These are phyloP conservation scores for Phytophthora pini DNA, from an alignment of 352 stramenopile genomes.

Conservation along the genomic window DNA sequence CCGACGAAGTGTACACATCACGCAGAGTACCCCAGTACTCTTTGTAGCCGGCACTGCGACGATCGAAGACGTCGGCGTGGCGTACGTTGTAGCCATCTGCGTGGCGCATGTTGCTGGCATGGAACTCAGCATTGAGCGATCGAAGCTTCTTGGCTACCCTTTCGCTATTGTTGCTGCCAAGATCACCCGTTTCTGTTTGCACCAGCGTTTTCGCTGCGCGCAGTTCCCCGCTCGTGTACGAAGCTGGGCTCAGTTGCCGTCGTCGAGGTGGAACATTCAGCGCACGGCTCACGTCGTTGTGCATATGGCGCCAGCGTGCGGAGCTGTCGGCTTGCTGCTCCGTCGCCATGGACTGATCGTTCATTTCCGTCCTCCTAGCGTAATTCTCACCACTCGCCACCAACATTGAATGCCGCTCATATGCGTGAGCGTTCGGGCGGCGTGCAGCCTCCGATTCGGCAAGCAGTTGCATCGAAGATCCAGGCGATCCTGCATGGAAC, in stretches of 20 bases:
- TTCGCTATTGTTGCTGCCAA: constrained; percentile 64
- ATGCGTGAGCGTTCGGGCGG: constrained; percentile 16
- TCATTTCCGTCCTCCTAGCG: constrained; percentile 5
- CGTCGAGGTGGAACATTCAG: constrained; percentile 41
- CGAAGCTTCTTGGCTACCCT: constrained; percentile 77
- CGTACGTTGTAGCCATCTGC: constrained; percentile 50
- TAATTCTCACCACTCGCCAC: not conserved
- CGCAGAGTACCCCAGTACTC: constrained; percentile 77
- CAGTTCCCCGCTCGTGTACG: constrained; percentile 45
- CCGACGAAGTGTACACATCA: constrained; percentile 62
- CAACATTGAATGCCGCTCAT: constrained; percentile 25
- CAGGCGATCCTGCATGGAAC: constrained; percentile 21
- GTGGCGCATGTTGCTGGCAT: constrained; percentile 58
- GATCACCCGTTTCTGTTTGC: constrained; percentile 58
- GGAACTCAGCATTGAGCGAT: constrained; percentile 77
- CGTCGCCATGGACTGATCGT: constrained; percentile 22
- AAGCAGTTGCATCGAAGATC: constrained; percentile 31
- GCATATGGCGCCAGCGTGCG: constrained; percentile 70
- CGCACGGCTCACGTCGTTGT: constrained; percentile 73
- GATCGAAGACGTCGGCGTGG: constrained; percentile 46
- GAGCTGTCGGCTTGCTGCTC: constrained; percentile 46
- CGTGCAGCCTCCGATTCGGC: constrained; percentile 24
- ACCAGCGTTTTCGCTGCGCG: constrained; percentile 38
- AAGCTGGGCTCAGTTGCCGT: constrained; percentile 23
- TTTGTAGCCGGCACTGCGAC: constrained; percentile 64